phyloP scores from a whole-genome alignment of 2,329 filamentous ascomycete genomes.

The Ilyonectria sp. region DNA sequence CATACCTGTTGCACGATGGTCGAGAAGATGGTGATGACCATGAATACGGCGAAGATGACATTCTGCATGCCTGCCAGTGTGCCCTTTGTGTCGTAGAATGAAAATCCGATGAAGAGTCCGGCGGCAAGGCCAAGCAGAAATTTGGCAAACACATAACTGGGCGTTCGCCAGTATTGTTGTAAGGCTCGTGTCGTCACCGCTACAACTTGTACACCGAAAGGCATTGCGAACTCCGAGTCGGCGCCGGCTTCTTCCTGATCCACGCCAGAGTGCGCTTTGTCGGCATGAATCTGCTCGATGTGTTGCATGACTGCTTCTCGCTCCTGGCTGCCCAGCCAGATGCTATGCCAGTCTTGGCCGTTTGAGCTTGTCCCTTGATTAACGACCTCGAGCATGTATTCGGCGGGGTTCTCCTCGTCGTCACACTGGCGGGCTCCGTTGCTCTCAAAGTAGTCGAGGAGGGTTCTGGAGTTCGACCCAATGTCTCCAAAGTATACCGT shows the following conservation, averaged over 20 bases:
- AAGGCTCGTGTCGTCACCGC: constrained; percentile 72
- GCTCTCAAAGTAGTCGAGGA: constrained; percentile 73
- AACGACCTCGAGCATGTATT: constrained; percentile 78
- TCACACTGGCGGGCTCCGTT: constrained; percentile 74
- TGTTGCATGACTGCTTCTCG: constrained; percentile 69
- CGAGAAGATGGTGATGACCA: constrained; percentile 82
- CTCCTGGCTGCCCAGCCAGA: constrained; percentile 72
- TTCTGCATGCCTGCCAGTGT: constrained; percentile 81
- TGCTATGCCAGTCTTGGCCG: constrained; percentile 74
- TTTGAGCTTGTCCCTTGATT: constrained; percentile 56
- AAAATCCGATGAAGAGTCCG: constrained; percentile 82
- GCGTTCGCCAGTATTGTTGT: constrained; percentile 88
- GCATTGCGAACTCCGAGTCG: constrained; percentile 74
- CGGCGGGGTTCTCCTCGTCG: constrained; percentile 78
- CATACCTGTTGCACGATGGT: constrained; percentile 74
- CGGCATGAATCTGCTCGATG: constrained; percentile 73
- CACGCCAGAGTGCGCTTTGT: constrained; percentile 53
- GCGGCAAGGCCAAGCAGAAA: constrained; percentile 71
- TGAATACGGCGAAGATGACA: constrained; percentile 82
- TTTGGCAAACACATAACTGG: constrained; percentile 84
- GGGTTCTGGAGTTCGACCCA: constrained; percentile 69
- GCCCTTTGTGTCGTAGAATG: constrained; percentile 71
- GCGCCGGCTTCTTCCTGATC: not conserved
- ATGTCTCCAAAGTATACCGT: constrained; percentile 80
- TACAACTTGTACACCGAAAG: constrained; percentile 76